Base-by-base conservation (phyloP, 768 basidiomycete species). In the Candolleomyces eurysporus region DNA sequence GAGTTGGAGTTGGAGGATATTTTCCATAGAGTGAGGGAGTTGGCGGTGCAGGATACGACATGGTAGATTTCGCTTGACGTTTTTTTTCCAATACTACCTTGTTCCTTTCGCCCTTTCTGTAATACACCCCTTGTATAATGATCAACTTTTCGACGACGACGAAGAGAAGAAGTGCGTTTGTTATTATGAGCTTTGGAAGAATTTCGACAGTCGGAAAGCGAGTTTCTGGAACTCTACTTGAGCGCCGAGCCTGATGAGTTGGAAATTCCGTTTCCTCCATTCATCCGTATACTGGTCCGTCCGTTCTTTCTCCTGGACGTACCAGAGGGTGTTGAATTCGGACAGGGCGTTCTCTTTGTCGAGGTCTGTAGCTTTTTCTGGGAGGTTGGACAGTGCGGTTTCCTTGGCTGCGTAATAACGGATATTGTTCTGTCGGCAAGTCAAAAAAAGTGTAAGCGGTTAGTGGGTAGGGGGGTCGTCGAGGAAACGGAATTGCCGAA, bases 371-470 rank as follows among this genome's bases (percentile, higher is more conserved):
- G 83, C 75, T 2, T 78, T 72, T 9, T 77, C 68, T 0, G 88
- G 87, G 30, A 91, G 78, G 57, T 84, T 79, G 9, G 77, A 68
- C 13, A 92, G 77, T 21, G 85, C 76, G 10, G 83, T 79, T 22
- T 80, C 73, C 73, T 88, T 90, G 39, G 85, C 90, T 9, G 81
- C 78, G 68, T 91, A 85, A 69, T 92, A 94, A n/a, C 92, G 87
- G 10, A 81, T 78, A 69, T 94, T 94, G 70, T 84, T 90, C 92
- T 94, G 66, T 8, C 32, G n/a, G 62, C 30, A 48, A 39, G 6
- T 21, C 48, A 39, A 40, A 51, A 30, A 63, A n/a, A n/a, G n/a
- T n/a, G n/a, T n/a, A n/a, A n/a, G n/a, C n/a, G 26, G 26, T 59
- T 46, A 36, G 39, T 45, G 40, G 40, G n/a, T 26, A 26, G 11